A percentile compares a stretch with the other conserved stretches of the same genome.
Conservation (phyloP, 306 rosid genomes). For the Myrica gale region DNA sequence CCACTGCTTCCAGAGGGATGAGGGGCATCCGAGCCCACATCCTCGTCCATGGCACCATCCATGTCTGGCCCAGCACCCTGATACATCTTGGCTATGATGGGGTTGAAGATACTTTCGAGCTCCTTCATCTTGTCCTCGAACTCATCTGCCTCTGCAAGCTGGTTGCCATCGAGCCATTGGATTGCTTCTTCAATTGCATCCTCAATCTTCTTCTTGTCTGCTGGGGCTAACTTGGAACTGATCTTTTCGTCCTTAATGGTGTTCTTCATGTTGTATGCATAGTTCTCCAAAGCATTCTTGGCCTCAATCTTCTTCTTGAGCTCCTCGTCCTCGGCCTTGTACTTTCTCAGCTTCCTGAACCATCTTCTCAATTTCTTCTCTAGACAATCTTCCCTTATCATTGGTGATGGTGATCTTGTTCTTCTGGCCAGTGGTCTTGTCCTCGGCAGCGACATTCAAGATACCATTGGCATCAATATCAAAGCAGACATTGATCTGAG, state of each 20-base stretch:
- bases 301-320: constrained; percentile 75
- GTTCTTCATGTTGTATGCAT: constrained; percentile 75
- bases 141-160: constrained; percentile 64
- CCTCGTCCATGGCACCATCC: constrained; percentile 44
- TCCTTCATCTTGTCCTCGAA: constrained; percentile 84
- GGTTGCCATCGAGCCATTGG: constrained; percentile 68
- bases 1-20: constrained; percentile 51
- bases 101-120: constrained; percentile 63
- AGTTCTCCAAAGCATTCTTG: constrained; percentile 69
- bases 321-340: constrained; percentile 76
- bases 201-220: constrained; percentile 67
- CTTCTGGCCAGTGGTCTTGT: constrained; percentile 73
- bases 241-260: constrained; percentile 69
- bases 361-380: constrained; percentile 78
- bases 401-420: constrained; percentile 80
- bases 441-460: constrained; percentile 67
- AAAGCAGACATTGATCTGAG: constrained; percentile 69
- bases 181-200: constrained; percentile 59
- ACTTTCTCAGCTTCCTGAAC: constrained; percentile 80
- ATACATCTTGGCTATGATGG: constrained; percentile 76
- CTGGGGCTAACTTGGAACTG: constrained; percentile 51
- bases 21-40: constrained; percentile 24
- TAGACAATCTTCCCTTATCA: constrained; percentile 69
- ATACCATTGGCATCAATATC: constrained; percentile 76
- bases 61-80: constrained; percentile 56